phyloP scores from a whole-genome alignment of 345 rosid species.

The Firmiana major region DNA sequence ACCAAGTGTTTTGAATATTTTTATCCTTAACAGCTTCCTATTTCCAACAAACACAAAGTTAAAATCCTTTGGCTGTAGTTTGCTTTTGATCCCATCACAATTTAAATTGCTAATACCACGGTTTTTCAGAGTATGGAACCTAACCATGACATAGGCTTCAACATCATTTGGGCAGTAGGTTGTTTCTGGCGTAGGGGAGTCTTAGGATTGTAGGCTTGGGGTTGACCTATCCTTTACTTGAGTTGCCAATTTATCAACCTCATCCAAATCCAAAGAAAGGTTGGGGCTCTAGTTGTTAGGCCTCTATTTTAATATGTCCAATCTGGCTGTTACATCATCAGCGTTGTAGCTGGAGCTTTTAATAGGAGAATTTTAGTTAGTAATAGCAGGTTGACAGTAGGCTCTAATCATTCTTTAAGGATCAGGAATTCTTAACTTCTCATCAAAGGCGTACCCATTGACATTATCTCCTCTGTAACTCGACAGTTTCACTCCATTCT shows the following conservation, averaged over 20 bases:
- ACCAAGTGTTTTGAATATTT: too few species aligned
- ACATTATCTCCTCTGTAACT: conserved; percentile 73
- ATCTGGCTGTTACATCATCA: conserved; percentile 59
- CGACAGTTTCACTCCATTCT: conserved; percentile 54
- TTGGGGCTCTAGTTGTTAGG: conserved; percentile 15
- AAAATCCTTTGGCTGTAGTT: conserved; percentile 10
- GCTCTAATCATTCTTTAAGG: conserved; percentile 70
- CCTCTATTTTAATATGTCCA: conserved; percentile 38
- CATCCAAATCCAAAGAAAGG: conserved; percentile 7
- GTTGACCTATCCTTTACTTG: conserved; percentile 23
- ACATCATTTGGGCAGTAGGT: conserved; percentile 20
- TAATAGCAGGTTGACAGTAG: conserved; percentile 39
- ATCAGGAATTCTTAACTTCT: conserved; percentile 56
- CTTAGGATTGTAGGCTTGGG: background rate
- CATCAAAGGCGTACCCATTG: conserved; percentile 55
- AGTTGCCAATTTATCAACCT: conserved; percentile 24
- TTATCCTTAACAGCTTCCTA: too few species aligned
- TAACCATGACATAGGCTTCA: conserved; percentile 39
- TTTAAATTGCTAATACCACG: conserved; percentile 24
- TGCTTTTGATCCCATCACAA: conserved; percentile 19
- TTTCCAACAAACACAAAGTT: conserved; percentile 19
- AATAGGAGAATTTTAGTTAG: conserved; percentile 23
- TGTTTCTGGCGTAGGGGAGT: conserved; percentile 8
- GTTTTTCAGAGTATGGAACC: conserved; percentile 39
- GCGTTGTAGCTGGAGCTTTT: conserved; percentile 20